These are phyloP conservation scores for Pestalotiopsis sp. DNA, from an alignment of 2,329 filamentous ascomycete species.

Conservation along the genomic window DNA sequence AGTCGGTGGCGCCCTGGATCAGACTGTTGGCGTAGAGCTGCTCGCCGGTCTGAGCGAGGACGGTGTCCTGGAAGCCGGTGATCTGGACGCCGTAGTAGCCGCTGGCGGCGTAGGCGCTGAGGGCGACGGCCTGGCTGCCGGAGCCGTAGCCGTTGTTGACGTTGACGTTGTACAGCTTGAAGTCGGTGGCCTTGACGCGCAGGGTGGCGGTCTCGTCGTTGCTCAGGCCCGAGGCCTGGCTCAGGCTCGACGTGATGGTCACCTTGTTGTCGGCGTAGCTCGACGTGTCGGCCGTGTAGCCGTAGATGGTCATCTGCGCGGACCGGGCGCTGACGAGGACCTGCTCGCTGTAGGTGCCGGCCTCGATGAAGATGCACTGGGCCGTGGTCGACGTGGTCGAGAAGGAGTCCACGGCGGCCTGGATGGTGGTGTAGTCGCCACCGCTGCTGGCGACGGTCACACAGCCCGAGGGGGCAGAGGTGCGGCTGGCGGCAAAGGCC, in stretches of 20 bases:
- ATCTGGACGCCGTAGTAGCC: constrained; percentile 50
- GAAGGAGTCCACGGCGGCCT: constrained; percentile 60
- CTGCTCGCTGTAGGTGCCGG: constrained; percentile 64
- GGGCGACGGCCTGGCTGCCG: constrained; percentile 48
- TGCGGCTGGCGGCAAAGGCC: constrained; percentile 35
- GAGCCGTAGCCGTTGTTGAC: constrained; percentile 46
- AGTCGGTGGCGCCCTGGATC: constrained; percentile 52
- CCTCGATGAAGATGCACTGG: constrained; percentile 65
- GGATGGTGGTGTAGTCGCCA: constrained; percentile 42
- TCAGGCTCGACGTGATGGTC: constrained; percentile 48
- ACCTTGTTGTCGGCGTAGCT: constrained; percentile 60
- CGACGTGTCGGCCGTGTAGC: constrained; percentile 57
- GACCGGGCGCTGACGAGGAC: constrained; percentile 52
- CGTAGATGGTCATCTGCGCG: constrained; percentile 57
- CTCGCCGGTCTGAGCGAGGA: constrained; percentile 45
- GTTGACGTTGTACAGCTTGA: constrained; percentile 66
- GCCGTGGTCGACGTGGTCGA: constrained; percentile 48
- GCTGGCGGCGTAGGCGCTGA: constrained; percentile 44
- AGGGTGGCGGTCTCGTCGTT: constrained; percentile 56
- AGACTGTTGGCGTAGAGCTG: constrained; percentile 50
- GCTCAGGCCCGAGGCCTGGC: constrained; percentile 48
- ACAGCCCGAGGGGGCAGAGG: constrained; percentile 48
- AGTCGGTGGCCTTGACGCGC: constrained; percentile 47
- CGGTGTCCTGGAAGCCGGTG: constrained; percentile 51
- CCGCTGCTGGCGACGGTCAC: constrained; percentile 46